phyloP scores from a whole-genome alignment of 2,329 filamentous ascomycete genomes.

The Penicillium digitatum region DNA sequence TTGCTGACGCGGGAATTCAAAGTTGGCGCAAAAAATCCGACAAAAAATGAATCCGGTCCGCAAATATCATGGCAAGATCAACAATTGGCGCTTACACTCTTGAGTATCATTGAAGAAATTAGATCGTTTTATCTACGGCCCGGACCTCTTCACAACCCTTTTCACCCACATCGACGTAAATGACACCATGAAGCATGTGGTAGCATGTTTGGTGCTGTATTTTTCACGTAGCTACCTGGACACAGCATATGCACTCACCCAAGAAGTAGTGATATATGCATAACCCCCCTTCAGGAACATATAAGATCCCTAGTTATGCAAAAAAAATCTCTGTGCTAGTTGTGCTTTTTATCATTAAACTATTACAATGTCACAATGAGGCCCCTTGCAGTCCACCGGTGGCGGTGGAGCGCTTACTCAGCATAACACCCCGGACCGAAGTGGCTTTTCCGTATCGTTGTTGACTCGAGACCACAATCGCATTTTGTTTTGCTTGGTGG shows the following conservation, averaged over 20 bases:
- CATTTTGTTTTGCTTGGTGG: slow-evolving; percentile 12
- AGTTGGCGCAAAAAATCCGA: not conserved
- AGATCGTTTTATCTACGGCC: not conserved
- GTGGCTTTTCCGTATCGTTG: slow-evolving; percentile 33
- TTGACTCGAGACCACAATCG: slow-evolving; percentile 18
- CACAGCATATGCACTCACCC: no score
- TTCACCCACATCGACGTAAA: not conserved
- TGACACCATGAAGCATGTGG: not conserved
- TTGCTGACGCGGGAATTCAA: not conserved
- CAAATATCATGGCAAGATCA: no score
- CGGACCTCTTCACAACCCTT: not conserved
- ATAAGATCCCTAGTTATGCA: not conserved
- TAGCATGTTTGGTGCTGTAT: no score
- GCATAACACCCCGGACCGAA: slow-evolving; percentile 21
- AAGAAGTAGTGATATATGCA: no score
- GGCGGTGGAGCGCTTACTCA: slow-evolving; percentile 27
- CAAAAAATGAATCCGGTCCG: no score
- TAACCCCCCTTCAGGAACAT: not conserved
- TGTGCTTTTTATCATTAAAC: not conserved
- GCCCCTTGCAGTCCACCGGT: not conserved
- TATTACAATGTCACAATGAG: not conserved
- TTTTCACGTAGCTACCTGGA: no score
- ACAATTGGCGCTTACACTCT: not conserved
- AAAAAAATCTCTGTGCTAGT: not conserved
- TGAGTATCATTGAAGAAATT: not conserved